Evolutionary conservation across 257 asterid species (phyloP), one percentile per base, ranked within the genome.

Genomic region (Ehretia macrophylla): DNA sequence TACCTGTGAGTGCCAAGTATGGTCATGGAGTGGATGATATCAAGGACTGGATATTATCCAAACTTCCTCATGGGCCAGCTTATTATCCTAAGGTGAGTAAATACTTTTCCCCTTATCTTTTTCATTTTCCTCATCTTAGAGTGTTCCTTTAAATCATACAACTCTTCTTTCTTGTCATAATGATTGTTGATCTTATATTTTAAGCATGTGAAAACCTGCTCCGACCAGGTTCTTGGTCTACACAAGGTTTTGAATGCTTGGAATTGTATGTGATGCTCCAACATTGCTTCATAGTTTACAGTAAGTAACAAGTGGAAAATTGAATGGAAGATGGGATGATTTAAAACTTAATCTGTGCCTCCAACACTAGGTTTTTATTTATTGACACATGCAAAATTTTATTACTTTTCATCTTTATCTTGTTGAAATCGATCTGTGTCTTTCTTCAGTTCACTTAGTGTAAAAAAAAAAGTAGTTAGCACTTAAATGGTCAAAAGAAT

Each of bases 1-100:
- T 92, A 76, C 98, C 98, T 10, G 97, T 92, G 77, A 88, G 98
- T 75, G 98, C 95, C 64, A 92, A 88, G 72, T 92, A 82, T 79
- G 98, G 97, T 59, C 93, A 88, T 32, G 98, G 98, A 48, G 85
- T 92, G 53, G 98, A 92, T 27, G 98, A 92, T 62, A 76, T 92
- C 69, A 92, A 82, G 77, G 98, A 92, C 54, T 92, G 98, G 98
- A 88, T 92, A 76, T 66, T 92, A 61, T 82, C 97, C 13, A 92
- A 92, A 68, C 95, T 92, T 75, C 99, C 97, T 53, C 32, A 16
- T 5, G 99, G 95, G 27, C 96, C 99, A 51, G 92, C 97, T 76
- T 83, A 79, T 71, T 88, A 88, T 72, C 90, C 97, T 57, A 92
- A 88, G 98, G 98, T 92, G 71, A 58, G 17, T 2, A 21, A 18